phyloP scores from a whole-genome alignment of 176 grass and related monocot genomes.

The Puccinellia tenuiflora region DNA sequence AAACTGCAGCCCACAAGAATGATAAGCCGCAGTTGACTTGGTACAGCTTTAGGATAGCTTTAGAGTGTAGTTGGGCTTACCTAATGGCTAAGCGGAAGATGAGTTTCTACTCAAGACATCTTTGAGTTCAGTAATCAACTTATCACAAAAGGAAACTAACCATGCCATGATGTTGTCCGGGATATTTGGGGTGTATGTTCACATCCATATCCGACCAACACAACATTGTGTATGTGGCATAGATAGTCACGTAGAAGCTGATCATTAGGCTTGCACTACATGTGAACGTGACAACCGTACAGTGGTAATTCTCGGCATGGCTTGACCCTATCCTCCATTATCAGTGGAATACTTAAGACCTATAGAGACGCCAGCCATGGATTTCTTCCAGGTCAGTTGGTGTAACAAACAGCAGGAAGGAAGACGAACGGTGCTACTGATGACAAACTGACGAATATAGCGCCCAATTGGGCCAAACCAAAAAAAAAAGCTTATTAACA shows the following conservation, averaged over 20 bases:
- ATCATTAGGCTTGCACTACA: not conserved
- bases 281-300: not conserved
- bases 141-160: not conserved
- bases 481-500: not conserved
- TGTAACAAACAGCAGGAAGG: not conserved
- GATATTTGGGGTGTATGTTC: not conserved
- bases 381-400: not conserved
- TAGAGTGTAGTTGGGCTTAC: not conserved
- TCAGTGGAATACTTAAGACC: not conserved
- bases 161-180: not conserved
- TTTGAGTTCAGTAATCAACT: not conserved
- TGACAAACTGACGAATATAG: not conserved
- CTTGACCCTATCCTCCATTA: not conserved
- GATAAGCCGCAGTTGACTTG: not conserved
- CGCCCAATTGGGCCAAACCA: not conserved
- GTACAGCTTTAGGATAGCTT: not conserved
- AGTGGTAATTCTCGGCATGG: not conserved
- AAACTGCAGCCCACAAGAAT: not conserved
- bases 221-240: not conserved
- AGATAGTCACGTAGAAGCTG: slow-evolving; percentile 5
- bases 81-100: not conserved
- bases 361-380: not conserved
- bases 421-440: not conserved
- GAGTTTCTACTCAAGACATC: not conserved
- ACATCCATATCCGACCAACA: not conserved